A percentile compares a stretch with the other conserved stretches of the same genome.
Conservation (phyloP, 306 rosid genomes). For the Gynostemma pentaphyllum region DNA sequence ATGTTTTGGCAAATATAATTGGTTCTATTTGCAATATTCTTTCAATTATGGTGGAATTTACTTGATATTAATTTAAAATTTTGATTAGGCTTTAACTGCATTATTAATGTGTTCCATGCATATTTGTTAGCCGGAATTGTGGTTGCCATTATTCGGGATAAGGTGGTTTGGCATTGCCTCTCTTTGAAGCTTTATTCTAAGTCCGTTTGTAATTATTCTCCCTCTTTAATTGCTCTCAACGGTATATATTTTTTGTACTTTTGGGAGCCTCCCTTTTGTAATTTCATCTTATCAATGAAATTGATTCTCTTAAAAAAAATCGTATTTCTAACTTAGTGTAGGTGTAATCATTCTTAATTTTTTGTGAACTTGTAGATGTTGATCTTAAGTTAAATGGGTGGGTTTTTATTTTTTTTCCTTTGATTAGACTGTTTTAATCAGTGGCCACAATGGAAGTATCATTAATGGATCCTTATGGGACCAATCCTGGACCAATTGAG, state of each 20-base stretch:
- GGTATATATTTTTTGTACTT: too few species aligned
- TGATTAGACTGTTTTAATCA: background rate
- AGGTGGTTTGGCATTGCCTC: too few species aligned
- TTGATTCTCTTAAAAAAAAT: too few species aligned
- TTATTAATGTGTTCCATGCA: background rate
- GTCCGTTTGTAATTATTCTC: too few species aligned
- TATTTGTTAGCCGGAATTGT: background rate
- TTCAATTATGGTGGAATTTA: background rate
- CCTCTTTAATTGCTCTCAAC: too few species aligned
- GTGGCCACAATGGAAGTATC: constrained; percentile 49
- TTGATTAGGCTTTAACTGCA: background rate
- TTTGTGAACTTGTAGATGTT: background rate
- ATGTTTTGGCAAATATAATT: too few species aligned
- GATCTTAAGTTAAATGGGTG: background rate
- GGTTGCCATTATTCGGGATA: too few species aligned
- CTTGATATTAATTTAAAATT: background rate
- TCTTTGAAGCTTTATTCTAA: too few species aligned
- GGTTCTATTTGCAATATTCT: background rate
- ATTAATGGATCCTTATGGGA: constrained; percentile 53
- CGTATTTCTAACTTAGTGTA: background rate
- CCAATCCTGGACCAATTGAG: constrained; percentile 94
- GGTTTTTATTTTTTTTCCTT: background rate
- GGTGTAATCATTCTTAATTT: background rate
- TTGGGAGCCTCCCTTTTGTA: too few species aligned
- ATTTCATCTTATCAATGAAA: too few species aligned